Conservation (phyloP, 2,329 filamentous ascomycete genomes). For the Pochonia chlamydosporia region DNA sequence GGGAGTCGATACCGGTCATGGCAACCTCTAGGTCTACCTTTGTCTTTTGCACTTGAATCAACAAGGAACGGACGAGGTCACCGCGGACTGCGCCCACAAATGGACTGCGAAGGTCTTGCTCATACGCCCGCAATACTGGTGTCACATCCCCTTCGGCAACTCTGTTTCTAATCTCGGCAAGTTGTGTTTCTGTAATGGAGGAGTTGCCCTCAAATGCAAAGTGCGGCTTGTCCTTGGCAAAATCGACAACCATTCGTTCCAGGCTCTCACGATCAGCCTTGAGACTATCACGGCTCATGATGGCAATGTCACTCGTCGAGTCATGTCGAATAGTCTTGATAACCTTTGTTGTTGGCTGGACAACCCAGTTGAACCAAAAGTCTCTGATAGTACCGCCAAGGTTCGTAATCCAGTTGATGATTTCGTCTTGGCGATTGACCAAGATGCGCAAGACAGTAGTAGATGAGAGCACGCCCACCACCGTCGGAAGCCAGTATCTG, state of each 20-base stretch:
- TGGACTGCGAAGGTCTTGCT: slow-evolving; percentile 77
- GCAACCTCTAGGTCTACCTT: slow-evolving; percentile 97
- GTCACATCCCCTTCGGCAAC: slow-evolving; percentile 91
- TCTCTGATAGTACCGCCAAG: slow-evolving; percentile 74
- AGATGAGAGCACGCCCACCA: slow-evolving; percentile 69
- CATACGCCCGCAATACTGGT: slow-evolving; percentile 83
- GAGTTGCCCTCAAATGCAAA: slow-evolving; percentile 40
- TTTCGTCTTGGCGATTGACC: slow-evolving; percentile 67
- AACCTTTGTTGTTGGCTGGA: slow-evolving; percentile 77
- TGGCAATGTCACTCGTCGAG: slow-evolving; percentile 84
- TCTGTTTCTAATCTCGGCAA: slow-evolving; percentile 68
- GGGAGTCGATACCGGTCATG: slow-evolving; percentile 88
- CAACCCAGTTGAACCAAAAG: slow-evolving; percentile 95
- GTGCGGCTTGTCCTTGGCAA: slow-evolving; percentile 75
- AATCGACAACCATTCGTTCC: slow-evolving; percentile 97
- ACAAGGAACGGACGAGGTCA: slow-evolving; percentile 79
- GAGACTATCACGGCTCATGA: slow-evolving; percentile 91
- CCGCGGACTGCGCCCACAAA: slow-evolving; percentile 78
- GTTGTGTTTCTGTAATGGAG: slow-evolving; percentile 60
- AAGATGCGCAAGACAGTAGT: slow-evolving; percentile 80
- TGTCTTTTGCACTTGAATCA: slow-evolving; percentile 98
- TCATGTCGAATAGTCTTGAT: slow-evolving; percentile 92
- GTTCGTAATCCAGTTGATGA: slow-evolving; percentile 73
- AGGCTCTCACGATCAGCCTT: slow-evolving; percentile 85
- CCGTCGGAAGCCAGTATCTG: slow-evolving; percentile 83